Base-by-base conservation (phyloP, 202 grass and related monocot genomes). In the Setaria italica region DNA sequence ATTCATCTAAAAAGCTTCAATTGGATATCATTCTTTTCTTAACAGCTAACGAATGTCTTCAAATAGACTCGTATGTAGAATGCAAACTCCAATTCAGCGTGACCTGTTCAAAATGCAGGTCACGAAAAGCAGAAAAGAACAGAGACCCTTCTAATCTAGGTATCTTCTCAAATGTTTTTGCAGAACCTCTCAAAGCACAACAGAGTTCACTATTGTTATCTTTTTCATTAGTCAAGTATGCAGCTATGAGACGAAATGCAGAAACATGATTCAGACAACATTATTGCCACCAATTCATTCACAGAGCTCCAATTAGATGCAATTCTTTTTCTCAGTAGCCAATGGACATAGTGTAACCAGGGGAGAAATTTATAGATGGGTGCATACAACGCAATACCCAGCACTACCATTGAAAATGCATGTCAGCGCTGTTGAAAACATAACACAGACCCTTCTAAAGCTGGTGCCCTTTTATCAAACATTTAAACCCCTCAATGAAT, bases 261-360 rank as follows among this genome's bases (percentile, higher is more conserved):
- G 13, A 68, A 69, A 47, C 35, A 19, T 12, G 30, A 11, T 66
- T 46, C 54, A 57, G 1, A 9, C 59, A 37, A 59, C 21, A 74
- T 67, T 67, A 3, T 20, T 41, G 62, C 17, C 59, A 73, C 67
- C 7, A 32, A 6, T 86, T 67, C 30, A 78, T 72, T 49, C 41
- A 42, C 29, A 71, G 55, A 70, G 60, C 37, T 72, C 10, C 35
- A 64, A 55, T 54, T 43, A 67, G 34, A 35, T 7, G 47, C 12
- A 1, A 58, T 39, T 48, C 2, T 77, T 65, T 20, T 59, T 59
- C 9, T 62, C n/a, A 11, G 33, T 43, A 65, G 16, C 51, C 35
- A 37, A 90, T 56, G 69, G 48, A 32, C 4, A 77, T 47, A 85
- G 49, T 14, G 1, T 43, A 89, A 58, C 53, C 16, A 88, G 10